A percentile compares a stretch with the other conserved stretches of the same genome.
Conservation (phyloP, 2,329 filamentous ascomycete genomes). For the Alternaria sp. region DNA sequence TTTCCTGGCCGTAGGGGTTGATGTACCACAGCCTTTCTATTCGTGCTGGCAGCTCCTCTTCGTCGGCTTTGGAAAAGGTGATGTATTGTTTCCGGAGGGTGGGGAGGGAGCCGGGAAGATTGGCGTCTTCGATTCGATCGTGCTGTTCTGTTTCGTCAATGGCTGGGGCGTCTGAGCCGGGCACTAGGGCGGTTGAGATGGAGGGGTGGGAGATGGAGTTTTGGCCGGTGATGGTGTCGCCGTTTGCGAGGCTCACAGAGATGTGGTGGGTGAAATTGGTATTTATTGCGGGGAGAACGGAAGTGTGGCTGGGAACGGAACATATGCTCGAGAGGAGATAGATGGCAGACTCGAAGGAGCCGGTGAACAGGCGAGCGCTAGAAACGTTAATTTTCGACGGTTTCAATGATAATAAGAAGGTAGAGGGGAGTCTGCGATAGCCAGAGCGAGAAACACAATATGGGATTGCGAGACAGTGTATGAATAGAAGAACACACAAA, state of each 20-base stretch:
- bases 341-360: constrained; percentile 90
- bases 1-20: constrained; percentile 98
- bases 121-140: constrained; percentile 79
- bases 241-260: constrained; percentile 79
- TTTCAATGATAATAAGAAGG: too few species aligned
- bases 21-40: constrained; percentile 95
- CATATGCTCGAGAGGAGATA: constrained; percentile 89
- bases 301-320: constrained; percentile 76
- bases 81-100: constrained; percentile 83
- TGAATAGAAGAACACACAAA: neutral
- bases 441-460: neutral
- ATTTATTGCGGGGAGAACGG: constrained; percentile 89
- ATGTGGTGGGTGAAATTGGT: constrained; percentile 97
- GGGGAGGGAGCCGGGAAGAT: constrained; percentile 81
- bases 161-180: constrained; percentile 17
- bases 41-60: constrained; percentile 77
- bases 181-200: constrained; percentile 38
- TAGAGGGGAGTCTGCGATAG: neutral
- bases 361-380: constrained; percentile 87
- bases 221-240: constrained; percentile 83
- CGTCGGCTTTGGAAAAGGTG: constrained; percentile 75
- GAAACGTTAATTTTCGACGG: constrained; percentile 7
- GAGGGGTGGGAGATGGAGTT: constrained; percentile 64
- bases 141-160: constrained; percentile 61
- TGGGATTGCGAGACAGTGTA: neutral